Percentiles rank a stretch among this genome's conserved stretches.
These are phyloP conservation scores for Carallia pectinifolia DNA, from an alignment of 345 rosid species.

Conservation along the genomic window DNA sequence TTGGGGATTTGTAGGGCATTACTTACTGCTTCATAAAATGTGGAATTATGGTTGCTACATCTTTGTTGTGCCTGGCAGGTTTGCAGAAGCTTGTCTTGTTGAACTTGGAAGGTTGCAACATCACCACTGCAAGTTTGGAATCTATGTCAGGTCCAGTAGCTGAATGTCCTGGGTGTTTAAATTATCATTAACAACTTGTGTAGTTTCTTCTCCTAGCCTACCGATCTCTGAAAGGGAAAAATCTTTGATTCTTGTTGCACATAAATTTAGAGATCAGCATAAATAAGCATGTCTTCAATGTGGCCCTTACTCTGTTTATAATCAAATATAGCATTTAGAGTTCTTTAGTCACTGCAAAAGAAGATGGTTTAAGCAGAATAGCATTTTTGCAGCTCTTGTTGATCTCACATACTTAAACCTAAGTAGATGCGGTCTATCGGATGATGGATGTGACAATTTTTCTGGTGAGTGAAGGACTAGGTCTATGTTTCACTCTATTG, in stretches of 20 bases:
- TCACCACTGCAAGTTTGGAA: conserved; percentile 79
- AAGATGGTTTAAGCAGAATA: not conserved
- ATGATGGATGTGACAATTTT: conserved; percentile 74
- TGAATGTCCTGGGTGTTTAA: too few relatives aligned
- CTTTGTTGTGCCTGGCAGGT: conserved; percentile 43
- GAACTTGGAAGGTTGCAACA: conserved; percentile 87
- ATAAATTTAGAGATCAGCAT: too few relatives aligned
- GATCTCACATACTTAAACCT: conserved; percentile 66
- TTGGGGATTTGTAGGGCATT: not conserved
- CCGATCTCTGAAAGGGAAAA: too few relatives aligned
- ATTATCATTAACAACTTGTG: not conserved
- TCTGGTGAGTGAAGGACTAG: conserved; percentile 48
- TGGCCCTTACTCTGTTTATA: too few relatives aligned
- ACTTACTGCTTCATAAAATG: too few relatives aligned
- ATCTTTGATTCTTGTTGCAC: too few relatives aligned
- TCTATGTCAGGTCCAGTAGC: conserved; percentile 54
- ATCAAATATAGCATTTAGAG: too few relatives aligned
- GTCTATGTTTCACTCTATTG: too few relatives aligned
- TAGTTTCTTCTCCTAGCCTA: too few relatives aligned
- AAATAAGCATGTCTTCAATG: too few relatives aligned
- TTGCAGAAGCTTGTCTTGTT: conserved; percentile 64
- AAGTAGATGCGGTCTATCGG: conserved; percentile 67
- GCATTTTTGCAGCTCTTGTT: conserved; percentile 49
- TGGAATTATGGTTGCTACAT: not conserved
- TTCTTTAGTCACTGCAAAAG: too few relatives aligned